Percentiles rank a stretch among this genome's conserved stretches.
These are phyloP conservation scores for Spiraea crenata DNA, from an alignment of 331 rosid species.

Conservation along the genomic window DNA sequence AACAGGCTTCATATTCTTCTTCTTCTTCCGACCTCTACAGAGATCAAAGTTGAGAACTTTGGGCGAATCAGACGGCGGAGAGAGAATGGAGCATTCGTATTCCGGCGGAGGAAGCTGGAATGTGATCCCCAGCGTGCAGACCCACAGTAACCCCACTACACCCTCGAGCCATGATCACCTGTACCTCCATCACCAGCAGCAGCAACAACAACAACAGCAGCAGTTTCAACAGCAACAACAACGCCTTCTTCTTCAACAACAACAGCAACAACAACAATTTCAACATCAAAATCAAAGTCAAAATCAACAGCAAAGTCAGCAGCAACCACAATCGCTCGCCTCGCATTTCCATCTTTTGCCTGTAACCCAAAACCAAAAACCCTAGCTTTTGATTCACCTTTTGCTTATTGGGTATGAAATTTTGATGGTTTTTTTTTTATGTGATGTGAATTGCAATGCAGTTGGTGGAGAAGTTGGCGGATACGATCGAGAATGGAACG, in stretches of 20 bases:
- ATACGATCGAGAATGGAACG: slow-evolving; percentile 61
- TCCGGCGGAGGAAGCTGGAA: slow-evolving; percentile 81
- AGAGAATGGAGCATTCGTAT: slow-evolving; percentile 52
- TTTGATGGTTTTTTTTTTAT: background rate
- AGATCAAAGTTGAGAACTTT: background rate
- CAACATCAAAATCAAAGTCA: slow-evolving; percentile 23
- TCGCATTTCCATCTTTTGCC: slow-evolving; percentile 79
- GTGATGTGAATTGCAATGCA: slow-evolving; percentile 17
- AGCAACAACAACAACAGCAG: slow-evolving; percentile 29
- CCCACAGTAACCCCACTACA: slow-evolving; percentile 49
- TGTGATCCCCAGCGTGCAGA: slow-evolving; percentile 58
- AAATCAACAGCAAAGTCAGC: slow-evolving; percentile 40
- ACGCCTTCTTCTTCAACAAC: slow-evolving; percentile 33
- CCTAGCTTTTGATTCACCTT: slow-evolving; percentile 6
- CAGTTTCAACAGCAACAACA: slow-evolving; percentile 29
- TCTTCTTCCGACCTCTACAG: no score
- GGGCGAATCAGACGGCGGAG: background rate
- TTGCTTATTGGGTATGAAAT: background rate
- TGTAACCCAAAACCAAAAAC: slow-evolving; percentile 25
- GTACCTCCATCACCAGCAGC: slow-evolving; percentile 41
- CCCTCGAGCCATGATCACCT: slow-evolving; percentile 71
- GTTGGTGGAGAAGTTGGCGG: slow-evolving; percentile 86
- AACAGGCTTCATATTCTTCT: background rate
- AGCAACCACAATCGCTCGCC: slow-evolving; percentile 81
- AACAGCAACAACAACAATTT: slow-evolving; percentile 25